phyloP scores from a whole-genome alignment of 805 yeast genomes.

The Schwanniomyces polymorphus region DNA sequence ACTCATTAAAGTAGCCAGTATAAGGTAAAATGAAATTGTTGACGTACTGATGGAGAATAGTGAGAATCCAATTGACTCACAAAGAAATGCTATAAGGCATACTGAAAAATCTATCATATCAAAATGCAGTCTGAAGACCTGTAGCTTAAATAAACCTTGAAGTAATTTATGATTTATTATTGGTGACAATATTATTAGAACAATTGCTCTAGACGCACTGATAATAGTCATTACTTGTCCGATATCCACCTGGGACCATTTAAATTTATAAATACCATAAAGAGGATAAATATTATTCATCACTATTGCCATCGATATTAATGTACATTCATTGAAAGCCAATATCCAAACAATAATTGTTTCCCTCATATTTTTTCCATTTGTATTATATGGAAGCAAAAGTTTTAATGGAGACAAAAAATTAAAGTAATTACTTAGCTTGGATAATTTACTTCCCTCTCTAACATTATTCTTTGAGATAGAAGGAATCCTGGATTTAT shows the following conservation, averaged over 20 bases:
- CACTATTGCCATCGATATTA: conserved; percentile 32
- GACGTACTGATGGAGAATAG: conserved; percentile 30
- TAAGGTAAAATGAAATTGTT: conserved; percentile 26
- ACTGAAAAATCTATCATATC: conserved; percentile 53
- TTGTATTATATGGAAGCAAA: conserved; percentile 49
- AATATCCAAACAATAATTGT: conserved; percentile 45
- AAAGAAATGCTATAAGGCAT: conserved; percentile 30
- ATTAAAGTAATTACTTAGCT: conserved; percentile 11
- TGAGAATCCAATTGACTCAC: conserved; percentile 40
- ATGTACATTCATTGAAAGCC: conserved; percentile 44
- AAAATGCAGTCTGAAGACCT: conserved; percentile 36
- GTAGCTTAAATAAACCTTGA: conserved; percentile 30
- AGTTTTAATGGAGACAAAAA: conserved; percentile 50
- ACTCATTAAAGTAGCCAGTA: conserved; percentile 36
- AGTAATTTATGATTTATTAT: conserved; percentile 34
- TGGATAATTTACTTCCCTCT: background rate
- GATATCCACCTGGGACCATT: conserved; percentile 54
- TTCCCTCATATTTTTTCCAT: conserved; percentile 18
- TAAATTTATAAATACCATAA: conserved; percentile 52
- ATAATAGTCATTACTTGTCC: conserved; percentile 56
- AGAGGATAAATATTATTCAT: conserved; percentile 46
- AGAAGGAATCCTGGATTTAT: conserved; percentile 44
- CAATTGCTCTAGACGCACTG: conserved; percentile 50
- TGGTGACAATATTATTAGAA: conserved; percentile 55
- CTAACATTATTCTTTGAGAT: conserved; percentile 17